These are phyloP conservation scores for Choiromyces venosus DNA, from an alignment of 495 filamentous ascomycete genomes.

Conservation along the genomic window DNA sequence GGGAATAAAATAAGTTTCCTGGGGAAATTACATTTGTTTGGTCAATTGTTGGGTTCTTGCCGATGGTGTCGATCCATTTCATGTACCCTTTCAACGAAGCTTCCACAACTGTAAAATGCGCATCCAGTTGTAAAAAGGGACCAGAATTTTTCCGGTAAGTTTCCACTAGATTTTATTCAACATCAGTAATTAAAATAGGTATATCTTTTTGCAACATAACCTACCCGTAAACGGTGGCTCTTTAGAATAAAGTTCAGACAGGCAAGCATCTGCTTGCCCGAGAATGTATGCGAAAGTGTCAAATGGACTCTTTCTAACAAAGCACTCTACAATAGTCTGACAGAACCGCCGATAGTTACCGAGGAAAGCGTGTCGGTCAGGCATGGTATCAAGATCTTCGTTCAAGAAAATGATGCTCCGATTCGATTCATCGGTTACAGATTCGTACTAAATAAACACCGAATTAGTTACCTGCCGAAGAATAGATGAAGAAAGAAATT, in stretches of 20 bases:
- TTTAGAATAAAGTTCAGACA: conserved; percentile 69
- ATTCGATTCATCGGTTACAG: conserved; percentile 71
- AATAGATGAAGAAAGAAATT: conserved; percentile 6
- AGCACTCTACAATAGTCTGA: conserved; percentile 71
- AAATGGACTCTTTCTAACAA: conserved; percentile 69
- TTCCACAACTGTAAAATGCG: conserved; percentile 83
- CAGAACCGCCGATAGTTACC: conserved; percentile 94
- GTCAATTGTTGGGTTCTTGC: conserved; percentile 50
- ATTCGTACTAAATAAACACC: conserved; percentile 76
- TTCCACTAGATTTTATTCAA: conserved; percentile 52
- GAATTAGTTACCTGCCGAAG: conserved; percentile 37
- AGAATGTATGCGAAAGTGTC: conserved; percentile 87
- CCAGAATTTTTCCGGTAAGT: conserved; percentile 76
- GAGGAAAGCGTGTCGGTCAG: conserved; percentile 93
- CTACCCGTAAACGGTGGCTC: conserved; percentile 63
- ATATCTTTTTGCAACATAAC: conserved; percentile 32
- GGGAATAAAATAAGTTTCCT: background rate
- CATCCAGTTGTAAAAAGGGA: conserved; percentile 72
- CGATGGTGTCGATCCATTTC: conserved; percentile 62
- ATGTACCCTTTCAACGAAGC: conserved; percentile 85
- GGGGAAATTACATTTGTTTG: conserved; percentile 48
- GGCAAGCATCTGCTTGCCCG: conserved; percentile 62
- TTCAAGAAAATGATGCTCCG: conserved; percentile 72
- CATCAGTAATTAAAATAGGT: background rate
- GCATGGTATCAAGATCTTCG: conserved; percentile 90